These are phyloP conservation scores for Lipomyces anomalus DNA, from an alignment of 805 yeast species.

Conservation along the genomic window DNA sequence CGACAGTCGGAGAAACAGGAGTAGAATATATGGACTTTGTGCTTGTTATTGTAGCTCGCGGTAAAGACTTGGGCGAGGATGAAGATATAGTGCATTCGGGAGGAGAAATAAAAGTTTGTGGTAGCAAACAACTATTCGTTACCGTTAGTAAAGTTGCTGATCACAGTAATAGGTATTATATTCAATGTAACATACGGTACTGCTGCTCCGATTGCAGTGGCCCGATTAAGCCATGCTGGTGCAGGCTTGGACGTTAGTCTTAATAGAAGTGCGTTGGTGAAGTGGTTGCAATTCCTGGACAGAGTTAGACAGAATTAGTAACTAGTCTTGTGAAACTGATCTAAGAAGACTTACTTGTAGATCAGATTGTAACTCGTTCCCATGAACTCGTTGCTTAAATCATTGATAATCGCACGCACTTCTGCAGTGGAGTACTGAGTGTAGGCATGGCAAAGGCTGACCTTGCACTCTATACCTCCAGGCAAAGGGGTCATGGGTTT, in stretches of 20 bases:
- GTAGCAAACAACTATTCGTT: no score
- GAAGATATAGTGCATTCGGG: no score
- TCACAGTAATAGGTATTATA: no score
- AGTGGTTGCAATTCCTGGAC: constrained; percentile 19
- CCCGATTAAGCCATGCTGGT: constrained; percentile 22
- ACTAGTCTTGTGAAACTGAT: no score
- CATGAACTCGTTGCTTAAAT: constrained; percentile 16
- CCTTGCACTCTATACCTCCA: constrained; percentile 17
- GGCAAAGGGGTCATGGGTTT: constrained; percentile 18
- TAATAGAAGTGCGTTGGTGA: constrained; percentile 13
- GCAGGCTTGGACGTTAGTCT: constrained; percentile 15
- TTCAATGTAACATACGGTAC: constrained; percentile 19
- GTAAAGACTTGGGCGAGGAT: no score
- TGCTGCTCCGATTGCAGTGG: constrained; percentile 16
- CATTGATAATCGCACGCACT: constrained; percentile 19
- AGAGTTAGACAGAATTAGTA: not conserved
- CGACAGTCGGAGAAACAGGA: no score
- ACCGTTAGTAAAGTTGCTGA: no score
- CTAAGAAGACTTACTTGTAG: constrained; percentile 7
- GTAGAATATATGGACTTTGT: no score
- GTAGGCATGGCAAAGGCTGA: constrained; percentile 14
- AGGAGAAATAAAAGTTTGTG: no score
- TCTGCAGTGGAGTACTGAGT: constrained; percentile 19
- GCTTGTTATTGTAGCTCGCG: no score
- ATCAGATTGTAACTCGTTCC: constrained; percentile 23